phyloP scores from a whole-genome alignment of 257 asterid genomes.

The Solanum appendiculatum region DNA sequence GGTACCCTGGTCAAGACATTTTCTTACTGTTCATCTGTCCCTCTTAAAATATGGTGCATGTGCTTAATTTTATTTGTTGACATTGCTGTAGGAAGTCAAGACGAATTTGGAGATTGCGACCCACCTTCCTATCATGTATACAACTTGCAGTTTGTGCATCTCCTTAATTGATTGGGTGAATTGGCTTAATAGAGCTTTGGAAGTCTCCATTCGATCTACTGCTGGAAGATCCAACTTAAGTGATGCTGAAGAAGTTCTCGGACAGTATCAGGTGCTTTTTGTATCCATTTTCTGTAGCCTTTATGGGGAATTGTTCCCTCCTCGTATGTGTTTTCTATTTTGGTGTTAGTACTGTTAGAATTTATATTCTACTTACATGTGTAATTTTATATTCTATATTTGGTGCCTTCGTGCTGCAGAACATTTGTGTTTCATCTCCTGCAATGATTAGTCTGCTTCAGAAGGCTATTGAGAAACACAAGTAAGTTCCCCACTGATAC shows the following conservation, averaged over 20 bases:
- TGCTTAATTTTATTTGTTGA: not conserved
- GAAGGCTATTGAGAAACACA: conserved; percentile 55
- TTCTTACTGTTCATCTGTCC: not conserved
- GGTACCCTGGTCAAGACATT: not conserved
- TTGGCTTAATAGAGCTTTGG: conserved; percentile 69
- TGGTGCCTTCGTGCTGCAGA: conserved; percentile 36
- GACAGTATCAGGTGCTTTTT: conserved; percentile 52
- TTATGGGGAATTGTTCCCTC: not conserved
- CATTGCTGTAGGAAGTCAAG: conserved; percentile 52
- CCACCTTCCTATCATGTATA: conserved; percentile 33
- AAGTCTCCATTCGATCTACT: conserved; percentile 38
- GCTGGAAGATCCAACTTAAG: conserved; percentile 28
- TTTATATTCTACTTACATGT: not conserved
- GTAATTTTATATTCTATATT: not conserved
- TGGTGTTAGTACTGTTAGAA: not conserved
- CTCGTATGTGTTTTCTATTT: not conserved
- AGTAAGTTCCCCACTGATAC: conserved; percentile 33
- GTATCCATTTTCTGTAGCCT: conserved; percentile 9
- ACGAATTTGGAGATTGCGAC: conserved; percentile 44
- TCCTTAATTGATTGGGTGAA: conserved; percentile 43
- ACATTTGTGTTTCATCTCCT: conserved; percentile 40
- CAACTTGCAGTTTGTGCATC: conserved; percentile 37
- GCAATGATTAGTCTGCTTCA: conserved; percentile 33
- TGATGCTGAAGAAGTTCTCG: conserved; percentile 50
- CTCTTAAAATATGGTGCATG: not conserved